Evolutionary conservation across 441 rosid species (phyloP).

Genomic region (Arabidopsis hybrid): DNA sequence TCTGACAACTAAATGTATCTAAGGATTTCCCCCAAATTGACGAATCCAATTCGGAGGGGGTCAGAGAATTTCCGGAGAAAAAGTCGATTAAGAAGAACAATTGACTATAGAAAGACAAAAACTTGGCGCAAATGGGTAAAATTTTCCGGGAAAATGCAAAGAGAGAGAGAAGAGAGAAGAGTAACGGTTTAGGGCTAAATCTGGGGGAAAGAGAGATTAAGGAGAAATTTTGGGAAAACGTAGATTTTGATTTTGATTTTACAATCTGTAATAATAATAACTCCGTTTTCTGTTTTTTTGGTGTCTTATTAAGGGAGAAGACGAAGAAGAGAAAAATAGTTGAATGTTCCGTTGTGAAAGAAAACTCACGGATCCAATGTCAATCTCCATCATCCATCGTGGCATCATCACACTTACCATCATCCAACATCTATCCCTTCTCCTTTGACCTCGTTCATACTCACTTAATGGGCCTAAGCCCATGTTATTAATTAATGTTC

Average conservation of each 20-base stretch:
- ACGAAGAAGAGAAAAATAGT: background rate
- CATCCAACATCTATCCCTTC: background rate
- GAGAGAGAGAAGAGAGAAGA: slow-evolving; percentile 27
- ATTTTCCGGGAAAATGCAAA: slow-evolving; percentile 38
- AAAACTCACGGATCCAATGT: slow-evolving; percentile 34
- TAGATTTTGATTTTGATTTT: slow-evolving; percentile 24
- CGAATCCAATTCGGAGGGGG: slow-evolving; percentile 31
- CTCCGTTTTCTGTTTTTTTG: background rate
- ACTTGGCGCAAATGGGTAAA: background rate
- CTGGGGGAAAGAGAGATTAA: slow-evolving; percentile 25
- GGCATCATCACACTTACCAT: background rate
- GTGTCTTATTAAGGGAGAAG: background rate
- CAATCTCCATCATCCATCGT: slow-evolving; percentile 12
- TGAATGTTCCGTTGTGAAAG: slow-evolving; percentile 19
- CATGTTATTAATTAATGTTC: background rate
- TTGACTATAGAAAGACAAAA: slow-evolving; percentile 10
- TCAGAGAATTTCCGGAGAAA: slow-evolving; percentile 10
- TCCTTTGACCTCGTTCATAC: background rate
- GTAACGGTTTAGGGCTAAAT: slow-evolving; percentile 47
- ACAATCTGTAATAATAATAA: slow-evolving; percentile 18
- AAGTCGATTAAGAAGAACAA: slow-evolving; percentile 11
- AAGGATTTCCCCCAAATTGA: slow-evolving; percentile 10
- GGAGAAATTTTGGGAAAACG: slow-evolving; percentile 15
- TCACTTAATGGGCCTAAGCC: background rate
- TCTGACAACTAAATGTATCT: slow-evolving; percentile 15